Percentiles rank a stretch among this genome's conserved stretches.
phyloP scores from a whole-genome alignment of 257 asterid genomes.

The Coffea eugenioides region DNA sequence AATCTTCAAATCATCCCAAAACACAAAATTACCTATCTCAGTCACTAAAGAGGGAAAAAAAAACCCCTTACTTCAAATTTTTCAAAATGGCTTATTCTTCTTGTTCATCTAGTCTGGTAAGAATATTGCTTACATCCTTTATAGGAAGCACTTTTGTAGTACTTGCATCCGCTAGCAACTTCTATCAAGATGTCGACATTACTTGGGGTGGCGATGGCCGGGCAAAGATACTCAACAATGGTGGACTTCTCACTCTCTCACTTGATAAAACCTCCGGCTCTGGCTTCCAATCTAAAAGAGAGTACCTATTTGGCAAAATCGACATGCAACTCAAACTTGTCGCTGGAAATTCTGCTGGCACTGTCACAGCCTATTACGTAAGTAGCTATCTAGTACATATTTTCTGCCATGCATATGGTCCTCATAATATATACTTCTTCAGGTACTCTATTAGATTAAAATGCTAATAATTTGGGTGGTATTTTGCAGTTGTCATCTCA shows the following conservation, averaged over 20 bases:
- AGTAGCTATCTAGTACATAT: not conserved
- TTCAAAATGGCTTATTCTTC: not conserved
- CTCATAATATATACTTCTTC: not conserved
- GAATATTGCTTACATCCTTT: not conserved
- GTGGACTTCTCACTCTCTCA: conserved; percentile 36
- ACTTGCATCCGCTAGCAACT: conserved; percentile 12
- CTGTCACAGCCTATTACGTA: conserved; percentile 47
- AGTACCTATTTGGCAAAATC: conserved; percentile 38
- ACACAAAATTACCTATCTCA: not conserved
- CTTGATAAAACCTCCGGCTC: conserved; percentile 40
- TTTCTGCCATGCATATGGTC: not conserved
- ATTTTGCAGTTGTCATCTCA: conserved; percentile 39
- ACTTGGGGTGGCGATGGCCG: conserved; percentile 43
- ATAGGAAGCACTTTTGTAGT: not conserved
- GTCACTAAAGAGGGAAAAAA: not conserved
- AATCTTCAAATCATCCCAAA: not conserved
- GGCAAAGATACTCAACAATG: conserved; percentile 27
- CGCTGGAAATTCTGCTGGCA: conserved; percentile 48
- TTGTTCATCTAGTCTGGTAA: not conserved
- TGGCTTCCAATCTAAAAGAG: conserved; percentile 37
- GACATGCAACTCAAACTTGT: conserved; percentile 32
- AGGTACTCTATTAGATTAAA: not conserved
- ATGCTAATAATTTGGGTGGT: not conserved
- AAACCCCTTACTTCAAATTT: not conserved
- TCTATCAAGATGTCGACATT: conserved; percentile 30